Percentiles rank a stretch among this genome's conserved stretches.
Evolutionary conservation across 345 rosid genomes (phyloP).

Genomic region (Raphanus sativus): DNA sequence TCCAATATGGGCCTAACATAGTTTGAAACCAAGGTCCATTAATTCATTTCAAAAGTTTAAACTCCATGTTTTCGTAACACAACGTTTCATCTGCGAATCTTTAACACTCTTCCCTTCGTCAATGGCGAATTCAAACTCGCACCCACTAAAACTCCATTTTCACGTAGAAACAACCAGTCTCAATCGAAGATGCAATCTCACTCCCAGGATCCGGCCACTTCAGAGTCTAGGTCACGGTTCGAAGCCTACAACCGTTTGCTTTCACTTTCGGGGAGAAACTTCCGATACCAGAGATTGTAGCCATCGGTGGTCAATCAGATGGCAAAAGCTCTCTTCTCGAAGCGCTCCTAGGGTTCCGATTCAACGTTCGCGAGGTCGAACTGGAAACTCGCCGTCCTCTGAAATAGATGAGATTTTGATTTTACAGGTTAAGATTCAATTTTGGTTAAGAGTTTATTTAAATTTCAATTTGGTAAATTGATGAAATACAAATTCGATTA

Average conservation of each 20-base stretch:
- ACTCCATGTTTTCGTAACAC: no score
- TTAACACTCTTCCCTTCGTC: slow-evolving; percentile 14
- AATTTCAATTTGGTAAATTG: background rate
- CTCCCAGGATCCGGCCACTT: slow-evolving; percentile 31
- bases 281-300: slow-evolving; percentile 90
- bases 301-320: slow-evolving; percentile 93
- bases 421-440: no score
- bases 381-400: slow-evolving; percentile 97
- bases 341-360: slow-evolving; percentile 89
- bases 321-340: slow-evolving; percentile 95
- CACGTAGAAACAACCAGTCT: slow-evolving; percentile 35
- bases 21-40: no score
- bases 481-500: no score
- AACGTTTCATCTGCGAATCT: background rate
- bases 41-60: no score
- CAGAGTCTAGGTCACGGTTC: slow-evolving; percentile 56
- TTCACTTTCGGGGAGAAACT: slow-evolving; percentile 98
- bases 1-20: no score
- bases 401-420: slow-evolving; percentile 1
- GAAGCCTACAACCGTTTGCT: slow-evolving; percentile 94
- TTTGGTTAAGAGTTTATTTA: no score
- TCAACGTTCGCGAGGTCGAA: slow-evolving; percentile 94
- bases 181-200: slow-evolving; percentile 34
- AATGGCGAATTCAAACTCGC: slow-evolving; percentile 56
- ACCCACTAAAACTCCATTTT: slow-evolving; percentile 52